A percentile compares a stretch with the other conserved stretches of the same genome.
phyloP scores from a whole-genome alignment of 768 basidiomycete species.

The Termitomyces sp. region DNA sequence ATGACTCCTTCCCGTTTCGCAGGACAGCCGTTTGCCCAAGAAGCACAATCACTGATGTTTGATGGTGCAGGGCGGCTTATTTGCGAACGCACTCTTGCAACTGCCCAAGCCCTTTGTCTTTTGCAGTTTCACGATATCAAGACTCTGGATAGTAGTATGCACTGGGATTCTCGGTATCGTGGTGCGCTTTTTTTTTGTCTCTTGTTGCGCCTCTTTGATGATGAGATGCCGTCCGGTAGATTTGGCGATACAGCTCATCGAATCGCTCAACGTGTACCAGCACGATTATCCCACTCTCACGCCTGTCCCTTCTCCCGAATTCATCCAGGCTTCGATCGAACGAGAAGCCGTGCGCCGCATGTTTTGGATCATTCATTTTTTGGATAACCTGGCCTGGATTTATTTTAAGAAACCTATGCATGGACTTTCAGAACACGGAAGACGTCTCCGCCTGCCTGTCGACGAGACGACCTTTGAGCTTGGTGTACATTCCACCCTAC shows the following conservation, averaged over 20 bases:
- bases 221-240: slow-evolving; percentile 32
- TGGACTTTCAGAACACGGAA: slow-evolving; percentile 35
- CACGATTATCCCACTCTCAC: slow-evolving; percentile 58
- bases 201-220: slow-evolving; percentile 14
- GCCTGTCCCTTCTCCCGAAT: slow-evolving; percentile 52
- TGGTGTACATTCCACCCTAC: slow-evolving; percentile 50
- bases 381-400: slow-evolving; percentile 45
- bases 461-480: slow-evolving; percentile 82
- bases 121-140: slow-evolving; percentile 64
- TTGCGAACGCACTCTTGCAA: slow-evolving; percentile 58
- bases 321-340: slow-evolving; percentile 58
- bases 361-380: slow-evolving; percentile 72
- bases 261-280: slow-evolving; percentile 58
- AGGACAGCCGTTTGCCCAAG: slow-evolving; percentile 52
- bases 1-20: slow-evolving; percentile 51
- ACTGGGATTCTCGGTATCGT: slow-evolving; percentile 42
- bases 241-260: slow-evolving; percentile 61
- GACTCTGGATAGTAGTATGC: slow-evolving; percentile 32
- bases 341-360: slow-evolving; percentile 77
- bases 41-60: slow-evolving; percentile 66
- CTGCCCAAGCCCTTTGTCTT: slow-evolving; percentile 72
- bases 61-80: slow-evolving; percentile 60
- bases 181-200: slow-evolving; percentile 29
- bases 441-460: slow-evolving; percentile 65
- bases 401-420: slow-evolving; percentile 41